phyloP scores from a whole-genome alignment of 495 filamentous ascomycete species.

The Xylaria castorea region DNA sequence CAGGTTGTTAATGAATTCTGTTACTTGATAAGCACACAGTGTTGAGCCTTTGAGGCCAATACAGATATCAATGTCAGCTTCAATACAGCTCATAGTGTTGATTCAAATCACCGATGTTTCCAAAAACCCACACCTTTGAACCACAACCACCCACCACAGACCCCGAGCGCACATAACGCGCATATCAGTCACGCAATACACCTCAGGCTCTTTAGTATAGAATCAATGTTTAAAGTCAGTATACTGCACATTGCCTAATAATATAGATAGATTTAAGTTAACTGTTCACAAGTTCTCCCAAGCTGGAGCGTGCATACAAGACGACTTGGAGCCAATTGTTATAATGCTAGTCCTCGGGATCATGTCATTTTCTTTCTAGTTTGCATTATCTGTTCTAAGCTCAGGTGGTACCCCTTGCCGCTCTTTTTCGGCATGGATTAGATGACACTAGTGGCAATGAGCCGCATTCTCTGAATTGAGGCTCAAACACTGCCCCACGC shows the following conservation, averaged over 20 bases:
- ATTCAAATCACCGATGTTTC: neutral
- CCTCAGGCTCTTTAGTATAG: neutral
- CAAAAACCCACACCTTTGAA: neutral
- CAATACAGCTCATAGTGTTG: neutral
- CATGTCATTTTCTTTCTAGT: neutral
- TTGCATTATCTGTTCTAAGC: neutral
- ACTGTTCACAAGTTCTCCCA: neutral
- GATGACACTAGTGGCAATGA: neutral
- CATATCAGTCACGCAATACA: neutral
- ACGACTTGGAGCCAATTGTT: neutral
- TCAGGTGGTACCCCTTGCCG: neutral
- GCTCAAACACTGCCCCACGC: neutral
- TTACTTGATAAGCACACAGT: neutral
- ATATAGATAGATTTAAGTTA: neutral
- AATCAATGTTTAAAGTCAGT: neutral
- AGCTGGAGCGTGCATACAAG: neutral
- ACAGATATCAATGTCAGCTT: neutral
- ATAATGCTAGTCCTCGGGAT: neutral
- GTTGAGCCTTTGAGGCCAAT: neutral
- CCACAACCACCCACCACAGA: neutral
- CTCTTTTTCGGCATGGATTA: neutral
- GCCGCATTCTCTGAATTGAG: neutral
- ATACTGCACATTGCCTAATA: neutral
- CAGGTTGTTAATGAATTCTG: neutral
- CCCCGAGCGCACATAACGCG: neutral